These are phyloP conservation scores for Pseudopyricularia javanii DNA, from an alignment of 2,329 filamentous ascomycete species.

Conservation along the genomic window DNA sequence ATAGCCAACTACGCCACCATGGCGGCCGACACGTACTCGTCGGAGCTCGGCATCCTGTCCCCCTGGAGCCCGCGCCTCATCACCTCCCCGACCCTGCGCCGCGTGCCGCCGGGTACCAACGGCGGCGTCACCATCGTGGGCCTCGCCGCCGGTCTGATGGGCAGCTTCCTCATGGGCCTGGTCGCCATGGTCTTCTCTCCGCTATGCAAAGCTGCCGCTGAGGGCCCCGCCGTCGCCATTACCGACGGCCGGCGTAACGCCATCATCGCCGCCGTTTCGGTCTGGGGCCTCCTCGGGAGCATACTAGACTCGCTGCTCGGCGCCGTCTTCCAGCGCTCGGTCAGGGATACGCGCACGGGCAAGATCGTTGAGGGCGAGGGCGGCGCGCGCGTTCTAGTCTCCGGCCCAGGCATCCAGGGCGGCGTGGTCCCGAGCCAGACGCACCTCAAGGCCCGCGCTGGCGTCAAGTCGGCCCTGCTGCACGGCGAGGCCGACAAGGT, in stretches of 20 bases:
- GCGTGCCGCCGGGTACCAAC: conserved; percentile 84
- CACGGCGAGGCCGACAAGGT: conserved; percentile 24
- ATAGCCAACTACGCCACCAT: conserved; percentile 83
- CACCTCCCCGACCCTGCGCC: conserved; percentile 62
- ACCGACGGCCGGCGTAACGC: conserved; percentile 27
- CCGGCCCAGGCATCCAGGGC: conserved; percentile 14
- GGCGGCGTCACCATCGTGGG: conserved; percentile 76
- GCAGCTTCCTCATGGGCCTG: conserved; percentile 59
- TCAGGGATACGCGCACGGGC: conserved; percentile 70
- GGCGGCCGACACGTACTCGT: conserved; percentile 86
- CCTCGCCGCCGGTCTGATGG: conserved; percentile 59
- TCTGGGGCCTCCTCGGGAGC: conserved; percentile 69
- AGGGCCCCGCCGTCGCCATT: conserved; percentile 28
- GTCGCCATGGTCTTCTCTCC: conserved; percentile 55
- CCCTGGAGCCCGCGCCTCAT: conserved; percentile 68
- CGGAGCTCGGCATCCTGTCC: conserved; percentile 86
- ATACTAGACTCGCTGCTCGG: conserved; percentile 81
- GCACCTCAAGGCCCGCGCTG: conserved; percentile 20
- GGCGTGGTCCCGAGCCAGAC: conserved; percentile 9
- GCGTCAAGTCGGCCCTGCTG: conserved; percentile 27
- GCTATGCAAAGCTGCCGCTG: conserved; percentile 41
- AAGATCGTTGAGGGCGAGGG: conserved; percentile 84
- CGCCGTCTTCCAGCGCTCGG: conserved; percentile 72
- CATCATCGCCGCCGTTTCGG: conserved; percentile 45
- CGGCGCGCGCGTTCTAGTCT: conserved; percentile 44